Conservation (phyloP, 805 yeast genomes). For the Candida suzukii region DNA sequence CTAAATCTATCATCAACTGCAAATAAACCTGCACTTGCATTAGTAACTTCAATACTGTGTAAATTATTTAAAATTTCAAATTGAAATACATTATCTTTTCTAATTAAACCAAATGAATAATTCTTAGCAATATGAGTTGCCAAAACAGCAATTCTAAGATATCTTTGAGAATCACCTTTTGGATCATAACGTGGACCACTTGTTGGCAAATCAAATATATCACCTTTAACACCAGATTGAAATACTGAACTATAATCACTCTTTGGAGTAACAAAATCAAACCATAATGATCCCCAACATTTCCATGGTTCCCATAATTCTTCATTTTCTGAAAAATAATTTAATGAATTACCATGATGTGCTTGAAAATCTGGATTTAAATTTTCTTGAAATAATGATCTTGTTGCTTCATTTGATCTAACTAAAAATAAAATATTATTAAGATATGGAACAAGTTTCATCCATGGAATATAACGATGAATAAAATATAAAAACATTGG, state of each 20-base stretch:
- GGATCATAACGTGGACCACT: slow-evolving; percentile 48
- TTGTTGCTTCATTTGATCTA: slow-evolving; percentile 17
- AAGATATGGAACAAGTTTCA: slow-evolving; percentile 52
- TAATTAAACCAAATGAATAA: slow-evolving; percentile 48
- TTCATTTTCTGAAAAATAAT: slow-evolving; percentile 51
- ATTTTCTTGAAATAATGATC: slow-evolving; percentile 9
- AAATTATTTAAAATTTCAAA: slow-evolving; percentile 15
- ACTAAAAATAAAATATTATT: slow-evolving; percentile 44
- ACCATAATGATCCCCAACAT: slow-evolving; percentile 83
- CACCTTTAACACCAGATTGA: slow-evolving; percentile 51
- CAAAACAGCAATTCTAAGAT: slow-evolving; percentile 42
- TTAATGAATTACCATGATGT: slow-evolving; percentile 32
- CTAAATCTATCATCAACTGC: slow-evolving; percentile 18
- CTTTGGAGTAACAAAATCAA: slow-evolving; percentile 50
- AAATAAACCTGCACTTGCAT: slow-evolving; percentile 17
- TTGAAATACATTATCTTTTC: slow-evolving; percentile 38
- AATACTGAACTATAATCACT: slow-evolving; percentile 41
- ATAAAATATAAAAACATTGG: slow-evolving; percentile 44
- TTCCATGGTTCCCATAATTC: slow-evolving; percentile 73
- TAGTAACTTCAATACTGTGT: slow-evolving; percentile 8
- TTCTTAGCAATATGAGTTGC: slow-evolving; percentile 45
- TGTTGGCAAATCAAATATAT: slow-evolving; percentile 57
- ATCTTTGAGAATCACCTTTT: slow-evolving; percentile 42
- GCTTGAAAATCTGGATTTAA: slow-evolving; percentile 2
- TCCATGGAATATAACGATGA: slow-evolving; percentile 62